These are phyloP conservation scores for Penicillium silybi DNA, from an alignment of 495 filamentous ascomycete species.

Conservation along the genomic window DNA sequence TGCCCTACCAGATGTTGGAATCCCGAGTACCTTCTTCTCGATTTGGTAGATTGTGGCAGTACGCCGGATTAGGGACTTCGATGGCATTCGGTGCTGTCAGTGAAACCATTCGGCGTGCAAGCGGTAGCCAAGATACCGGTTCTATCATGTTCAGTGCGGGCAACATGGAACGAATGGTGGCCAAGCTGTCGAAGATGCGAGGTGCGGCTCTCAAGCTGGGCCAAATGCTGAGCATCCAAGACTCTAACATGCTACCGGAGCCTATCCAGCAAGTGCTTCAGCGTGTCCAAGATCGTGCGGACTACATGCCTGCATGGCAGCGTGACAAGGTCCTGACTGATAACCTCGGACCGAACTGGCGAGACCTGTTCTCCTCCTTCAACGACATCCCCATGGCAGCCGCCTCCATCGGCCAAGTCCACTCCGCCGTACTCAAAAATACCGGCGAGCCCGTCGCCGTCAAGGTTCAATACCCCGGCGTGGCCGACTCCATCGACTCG, in stretches of 20 bases:
- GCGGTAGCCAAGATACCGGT: constrained; percentile 55
- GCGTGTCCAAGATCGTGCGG: constrained; percentile 91
- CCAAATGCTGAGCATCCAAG: constrained; percentile 97
- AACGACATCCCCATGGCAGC: constrained; percentile 91
- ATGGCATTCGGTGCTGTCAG: constrained; percentile 94
- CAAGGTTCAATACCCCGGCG: constrained; percentile 97
- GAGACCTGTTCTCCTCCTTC: constrained; percentile 76
- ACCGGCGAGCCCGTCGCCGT: constrained; percentile 78
- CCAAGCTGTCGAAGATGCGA: constrained; percentile 91
- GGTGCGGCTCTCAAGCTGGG: constrained; percentile 97
- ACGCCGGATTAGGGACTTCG: constrained; percentile 84
- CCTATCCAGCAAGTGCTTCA: constrained; percentile 83
- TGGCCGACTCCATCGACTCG: constrained; percentile 90
- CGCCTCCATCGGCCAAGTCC: constrained; percentile 97
- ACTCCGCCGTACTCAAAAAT: constrained; percentile 75
- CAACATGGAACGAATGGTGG: constrained; percentile 89
- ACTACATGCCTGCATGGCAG: constrained; percentile 96
- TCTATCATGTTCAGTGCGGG: constrained; percentile 83
- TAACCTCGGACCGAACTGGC: constrained; percentile 84
- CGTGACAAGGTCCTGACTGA: constrained; percentile 73
- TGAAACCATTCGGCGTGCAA: constrained; percentile 72
- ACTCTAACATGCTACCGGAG: constrained; percentile 89
- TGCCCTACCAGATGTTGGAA: constrained; percentile 71
- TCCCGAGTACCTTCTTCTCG: constrained; percentile 88
- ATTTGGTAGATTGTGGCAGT: constrained; percentile 86